phyloP scores from a whole-genome alignment of 495 filamentous ascomycete genomes.

The Rhypophila decipiens region DNA sequence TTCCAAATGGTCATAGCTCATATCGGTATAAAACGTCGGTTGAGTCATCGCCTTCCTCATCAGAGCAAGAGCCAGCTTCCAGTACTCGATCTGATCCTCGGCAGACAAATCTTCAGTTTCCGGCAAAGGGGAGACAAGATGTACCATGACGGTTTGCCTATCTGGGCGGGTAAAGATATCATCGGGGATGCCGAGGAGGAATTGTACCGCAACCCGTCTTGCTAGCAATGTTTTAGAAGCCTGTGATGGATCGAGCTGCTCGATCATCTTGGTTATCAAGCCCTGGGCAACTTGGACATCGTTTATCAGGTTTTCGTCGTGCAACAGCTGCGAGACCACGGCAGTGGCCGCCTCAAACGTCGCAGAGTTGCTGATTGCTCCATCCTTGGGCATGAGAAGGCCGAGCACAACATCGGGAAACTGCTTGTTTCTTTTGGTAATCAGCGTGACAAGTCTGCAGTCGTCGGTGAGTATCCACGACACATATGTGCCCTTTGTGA shows the following conservation, averaged over 20 bases:
- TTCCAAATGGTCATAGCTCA: constrained; percentile 23
- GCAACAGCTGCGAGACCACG: constrained; percentile 6
- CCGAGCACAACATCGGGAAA: constrained; percentile 12
- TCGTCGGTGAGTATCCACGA: constrained; percentile 18
- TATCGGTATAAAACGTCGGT: constrained; percentile 42
- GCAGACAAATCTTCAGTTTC: constrained; percentile 4
- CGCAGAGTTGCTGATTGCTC: too few species aligned
- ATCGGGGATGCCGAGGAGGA: constrained; percentile 13
- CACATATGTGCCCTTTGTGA: constrained; percentile 12
- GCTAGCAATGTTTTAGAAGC: not conserved
- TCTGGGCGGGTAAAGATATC: constrained; percentile 16
- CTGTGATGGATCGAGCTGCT: constrained; percentile 14
- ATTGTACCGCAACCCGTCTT: constrained; percentile 15
- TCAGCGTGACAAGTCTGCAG: constrained; percentile 13
- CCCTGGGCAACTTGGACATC: constrained; percentile 13
- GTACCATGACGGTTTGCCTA: constrained; percentile 19
- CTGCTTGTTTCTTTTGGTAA: constrained; percentile 7
- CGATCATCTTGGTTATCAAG: constrained; percentile 12
- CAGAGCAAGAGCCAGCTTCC: constrained; percentile 34
- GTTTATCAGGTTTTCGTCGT: constrained; percentile 16
- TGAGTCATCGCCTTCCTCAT: constrained; percentile 41
- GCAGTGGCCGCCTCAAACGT: constrained; percentile 1
- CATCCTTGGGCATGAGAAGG: not conserved
- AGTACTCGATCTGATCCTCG: constrained; percentile 12
- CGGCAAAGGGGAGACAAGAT: constrained; percentile 12